Percentiles rank a stretch among this genome's conserved stretches.
Evolutionary conservation across 495 filamentous ascomycete species (phyloP).

Genomic region (Talaromyces borbonicus): DNA sequence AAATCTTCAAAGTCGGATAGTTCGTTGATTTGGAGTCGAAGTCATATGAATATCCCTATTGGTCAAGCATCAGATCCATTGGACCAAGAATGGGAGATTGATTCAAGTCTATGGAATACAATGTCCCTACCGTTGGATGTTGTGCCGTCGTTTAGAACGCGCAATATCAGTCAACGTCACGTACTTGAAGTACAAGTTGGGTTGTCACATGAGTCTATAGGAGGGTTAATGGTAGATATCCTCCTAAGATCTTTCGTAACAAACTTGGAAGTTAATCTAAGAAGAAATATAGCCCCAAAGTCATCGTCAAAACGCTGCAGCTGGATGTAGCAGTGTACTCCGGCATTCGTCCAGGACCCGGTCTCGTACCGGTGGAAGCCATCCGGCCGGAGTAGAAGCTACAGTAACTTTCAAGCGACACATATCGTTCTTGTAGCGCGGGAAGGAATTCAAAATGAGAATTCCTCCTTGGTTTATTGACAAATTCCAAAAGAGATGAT

Average conservation of each 20-base stretch:
- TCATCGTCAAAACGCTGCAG: slow-evolving; percentile 62
- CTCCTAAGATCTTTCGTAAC: slow-evolving; percentile 5
- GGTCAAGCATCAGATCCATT: slow-evolving; percentile 45
- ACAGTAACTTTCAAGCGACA: too few relatives aligned
- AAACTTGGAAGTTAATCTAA: slow-evolving; percentile 13
- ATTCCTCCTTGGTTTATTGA: too few relatives aligned
- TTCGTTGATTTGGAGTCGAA: slow-evolving; percentile 59
- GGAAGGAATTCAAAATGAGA: too few relatives aligned
- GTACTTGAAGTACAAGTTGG: slow-evolving; percentile 78
- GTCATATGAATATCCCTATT: slow-evolving; percentile 57
- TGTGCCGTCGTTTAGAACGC: slow-evolving; percentile 76
- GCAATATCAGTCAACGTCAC: slow-evolving; percentile 75
- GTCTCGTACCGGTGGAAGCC: slow-evolving; percentile 62
- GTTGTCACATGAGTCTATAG: slow-evolving; percentile 46
- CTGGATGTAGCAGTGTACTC: slow-evolving; percentile 77
- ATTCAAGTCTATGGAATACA: slow-evolving; percentile 57
- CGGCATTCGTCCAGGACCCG: slow-evolving; percentile 72
- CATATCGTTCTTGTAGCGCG: too few relatives aligned
- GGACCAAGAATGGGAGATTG: slow-evolving; percentile 54
- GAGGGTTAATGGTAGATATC: slow-evolving; percentile 41
- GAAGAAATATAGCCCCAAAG: slow-evolving; percentile 49
- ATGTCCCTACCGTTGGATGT: slow-evolving; percentile 70
- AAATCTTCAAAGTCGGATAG: slow-evolving; percentile 51
- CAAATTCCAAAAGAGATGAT: too few relatives aligned
- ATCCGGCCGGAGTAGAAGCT: too few relatives aligned